These are phyloP conservation scores for Rhodotorula mucilaginosa DNA, from an alignment of 1,284 basidiomycete genomes.

Conservation along the genomic window DNA sequence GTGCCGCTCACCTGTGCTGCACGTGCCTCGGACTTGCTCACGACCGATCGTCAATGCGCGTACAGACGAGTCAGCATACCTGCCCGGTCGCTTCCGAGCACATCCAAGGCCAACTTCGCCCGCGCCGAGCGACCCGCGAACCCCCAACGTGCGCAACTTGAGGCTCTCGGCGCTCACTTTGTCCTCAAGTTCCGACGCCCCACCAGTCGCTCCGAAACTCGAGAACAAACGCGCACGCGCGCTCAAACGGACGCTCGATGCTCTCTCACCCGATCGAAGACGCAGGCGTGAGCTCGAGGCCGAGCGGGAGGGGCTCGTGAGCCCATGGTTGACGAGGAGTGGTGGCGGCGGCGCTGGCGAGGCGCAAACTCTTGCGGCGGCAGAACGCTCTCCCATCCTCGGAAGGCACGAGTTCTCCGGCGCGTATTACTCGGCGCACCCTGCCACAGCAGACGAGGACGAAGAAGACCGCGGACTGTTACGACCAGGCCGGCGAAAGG, in stretches of 20 bases:
- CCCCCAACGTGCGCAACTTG: neutral
- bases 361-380: neutral
- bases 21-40: neutral
- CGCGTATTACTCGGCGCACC: neutral
- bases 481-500: constrained; percentile 51
- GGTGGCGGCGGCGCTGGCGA: neutral
- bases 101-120: constrained; percentile 7
- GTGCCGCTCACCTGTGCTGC: neutral
- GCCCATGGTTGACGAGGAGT: neutral
- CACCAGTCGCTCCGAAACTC: neutral
- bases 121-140: neutral
- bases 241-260: constrained; percentile 3
- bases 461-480: constrained; percentile 40
- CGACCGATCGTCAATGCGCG: neutral
- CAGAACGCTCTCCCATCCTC: neutral
- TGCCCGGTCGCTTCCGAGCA: constrained; percentile 36
- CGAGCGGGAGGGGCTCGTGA: neutral
- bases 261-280: neutral
- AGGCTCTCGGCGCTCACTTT: neutral
- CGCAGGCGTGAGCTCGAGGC: constrained; percentile 9
- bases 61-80: constrained; percentile 26
- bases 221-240: neutral
- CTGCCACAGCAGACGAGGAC: neutral
- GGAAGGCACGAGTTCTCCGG: neutral
- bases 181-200: neutral